A percentile compares a stretch with the other conserved stretches of the same genome.
Conservation (phyloP, 106 monocot genomes). For the Allium cepa region DNA sequence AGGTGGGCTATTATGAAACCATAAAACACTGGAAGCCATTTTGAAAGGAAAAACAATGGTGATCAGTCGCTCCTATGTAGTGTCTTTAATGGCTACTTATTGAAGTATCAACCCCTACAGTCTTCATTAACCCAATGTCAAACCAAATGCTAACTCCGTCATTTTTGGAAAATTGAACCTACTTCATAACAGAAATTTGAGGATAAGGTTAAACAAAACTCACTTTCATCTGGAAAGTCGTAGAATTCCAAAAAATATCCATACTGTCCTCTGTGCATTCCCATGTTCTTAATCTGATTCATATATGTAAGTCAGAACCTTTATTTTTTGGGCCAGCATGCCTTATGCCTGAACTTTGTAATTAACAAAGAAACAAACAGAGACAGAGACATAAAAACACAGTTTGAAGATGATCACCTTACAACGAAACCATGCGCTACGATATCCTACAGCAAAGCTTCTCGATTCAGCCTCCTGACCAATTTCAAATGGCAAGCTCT, state of each 20-base stretch:
- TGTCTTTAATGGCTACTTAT: no score
- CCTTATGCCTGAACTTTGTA: background rate
- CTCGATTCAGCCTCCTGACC: conserved; percentile 50
- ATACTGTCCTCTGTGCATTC: conserved; percentile 4
- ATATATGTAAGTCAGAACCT: background rate
- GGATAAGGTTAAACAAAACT: background rate
- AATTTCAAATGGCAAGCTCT: conserved; percentile 36
- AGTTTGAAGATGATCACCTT: conserved; percentile 31
- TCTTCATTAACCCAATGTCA: no score
- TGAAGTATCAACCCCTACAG: no score
- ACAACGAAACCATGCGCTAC: conserved; percentile 74
- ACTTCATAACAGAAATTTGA: background rate
- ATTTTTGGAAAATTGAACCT: no score
- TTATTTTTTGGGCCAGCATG: no score
- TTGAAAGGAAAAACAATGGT: no score
- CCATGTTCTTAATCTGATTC: conserved; percentile 30
- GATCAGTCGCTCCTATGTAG: no score
- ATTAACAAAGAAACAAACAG: background rate
- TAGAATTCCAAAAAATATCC: conserved; percentile 23
- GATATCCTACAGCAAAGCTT: conserved; percentile 37
- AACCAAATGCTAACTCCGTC: no score
- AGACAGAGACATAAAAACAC: conserved; percentile 2
- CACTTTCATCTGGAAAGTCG: conserved; percentile 51
- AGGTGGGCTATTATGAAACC: no score
- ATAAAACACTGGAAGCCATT: no score